Evolutionary conservation across 345 rosid species (phyloP), one percentile per base, ranked within the genome.

Genomic region (Microcos paniculata): DNA sequence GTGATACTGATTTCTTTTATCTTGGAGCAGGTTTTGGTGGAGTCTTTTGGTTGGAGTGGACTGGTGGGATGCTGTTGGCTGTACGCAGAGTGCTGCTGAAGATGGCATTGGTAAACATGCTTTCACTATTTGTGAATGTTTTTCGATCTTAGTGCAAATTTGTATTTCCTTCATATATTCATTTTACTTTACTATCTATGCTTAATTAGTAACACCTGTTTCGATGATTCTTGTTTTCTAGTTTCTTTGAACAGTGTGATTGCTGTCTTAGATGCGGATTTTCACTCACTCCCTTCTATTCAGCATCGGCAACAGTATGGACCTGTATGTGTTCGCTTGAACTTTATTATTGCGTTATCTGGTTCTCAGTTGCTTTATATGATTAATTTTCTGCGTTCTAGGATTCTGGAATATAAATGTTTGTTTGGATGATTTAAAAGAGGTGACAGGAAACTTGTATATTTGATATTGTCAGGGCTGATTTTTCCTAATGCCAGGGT

Each of bases 41-140:
- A 92, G 98, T 83, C 99, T 96, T 84, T 86, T 96, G 92, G 98
- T 96, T 68, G 98, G 98, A 66, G 99, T 96, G 83, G 99, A 94
- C 86, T 96, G 99, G 99, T 96, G 99, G 99, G 99, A 96, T 79
- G 99, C 97, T 74, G 90, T 96, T 89, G 99, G 99, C 72, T 96
- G 97, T 84, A 94, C 99, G 15, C 98, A 96, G 81, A 96, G 99
- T 91, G 98, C 99, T 78, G 99, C 98, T 16, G 99, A 96, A 82
- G 98, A 92, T 80, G 90, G 92, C 73, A 92, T 96, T 74, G 99
- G 99, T 94, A 79, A 85, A 85, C 43, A 49, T 42, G 56, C 55
- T 70, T 15, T 70, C 62, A 57, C 49, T 48, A 46, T 61, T 68
- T 64, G n/a, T 48, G 24, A 19, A 2, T 15, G 18, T 42, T 19